A percentile compares a stretch with the other conserved stretches of the same genome.
phyloP scores from a whole-genome alignment of 768 basidiomycete species.

The Russula sp. region DNA sequence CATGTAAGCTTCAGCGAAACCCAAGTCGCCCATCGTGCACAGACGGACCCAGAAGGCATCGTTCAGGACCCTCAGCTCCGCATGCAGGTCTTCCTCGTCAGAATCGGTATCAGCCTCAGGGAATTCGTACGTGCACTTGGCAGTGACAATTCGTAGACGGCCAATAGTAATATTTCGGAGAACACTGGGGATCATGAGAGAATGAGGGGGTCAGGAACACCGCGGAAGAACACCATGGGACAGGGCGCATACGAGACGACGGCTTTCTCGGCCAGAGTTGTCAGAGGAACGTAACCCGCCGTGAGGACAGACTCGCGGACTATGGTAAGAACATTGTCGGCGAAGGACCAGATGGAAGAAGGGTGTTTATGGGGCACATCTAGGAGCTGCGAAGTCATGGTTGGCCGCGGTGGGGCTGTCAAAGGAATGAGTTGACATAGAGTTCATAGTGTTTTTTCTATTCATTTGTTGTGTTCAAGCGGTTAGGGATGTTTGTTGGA shows the following conservation, averaged over 20 bases:
- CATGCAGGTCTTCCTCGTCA: not conserved
- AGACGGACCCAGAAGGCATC: slow-evolving; percentile 21
- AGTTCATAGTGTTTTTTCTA: not conserved
- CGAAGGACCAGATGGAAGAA: slow-evolving; percentile 6
- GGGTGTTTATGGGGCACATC: slow-evolving; percentile 8
- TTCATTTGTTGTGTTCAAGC: too few species aligned
- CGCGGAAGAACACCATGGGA: not conserved
- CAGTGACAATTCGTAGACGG: not conserved
- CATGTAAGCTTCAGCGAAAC: slow-evolving; percentile 25
- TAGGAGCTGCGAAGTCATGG: slow-evolving; percentile 4
- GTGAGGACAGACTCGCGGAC: slow-evolving; percentile 3
- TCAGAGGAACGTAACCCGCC: slow-evolving; percentile 2
- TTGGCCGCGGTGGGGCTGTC: not conserved
- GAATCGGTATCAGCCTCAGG: not conserved
- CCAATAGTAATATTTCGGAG: slow-evolving; percentile 1
- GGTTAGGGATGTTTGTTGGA: too few species aligned
- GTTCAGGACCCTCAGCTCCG: slow-evolving; percentile 12
- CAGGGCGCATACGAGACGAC: slow-evolving; percentile 1
- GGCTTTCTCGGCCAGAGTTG: slow-evolving; percentile 6
- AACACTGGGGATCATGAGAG: not conserved
- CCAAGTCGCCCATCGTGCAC: slow-evolving; percentile 16
- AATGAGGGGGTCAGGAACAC: not conserved
- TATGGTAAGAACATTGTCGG: slow-evolving; percentile 4
- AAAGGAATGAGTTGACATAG: not conserved
- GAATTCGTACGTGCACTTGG: not conserved